Conservation (phyloP, 1,284 basidiomycete species). For the Cystobasidium sp. region DNA sequence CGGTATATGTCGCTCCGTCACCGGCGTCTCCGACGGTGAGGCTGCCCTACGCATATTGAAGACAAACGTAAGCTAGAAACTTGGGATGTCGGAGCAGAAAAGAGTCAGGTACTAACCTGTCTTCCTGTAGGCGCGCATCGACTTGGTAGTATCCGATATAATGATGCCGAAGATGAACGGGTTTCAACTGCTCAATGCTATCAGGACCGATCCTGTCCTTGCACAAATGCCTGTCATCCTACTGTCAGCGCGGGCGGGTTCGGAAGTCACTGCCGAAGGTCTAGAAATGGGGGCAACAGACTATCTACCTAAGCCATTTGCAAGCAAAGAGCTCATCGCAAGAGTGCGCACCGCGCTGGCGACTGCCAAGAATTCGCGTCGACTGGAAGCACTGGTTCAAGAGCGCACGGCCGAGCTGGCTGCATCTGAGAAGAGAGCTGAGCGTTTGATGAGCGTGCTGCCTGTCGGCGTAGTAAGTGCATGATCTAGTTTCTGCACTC, state of each 20-base stretch:
- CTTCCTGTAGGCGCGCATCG: slow-evolving; percentile 14
- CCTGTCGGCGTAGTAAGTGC: slow-evolving; percentile 33
- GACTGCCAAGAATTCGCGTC: slow-evolving; percentile 19
- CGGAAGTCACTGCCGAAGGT: slow-evolving; percentile 51
- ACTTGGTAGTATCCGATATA: slow-evolving; percentile 40
- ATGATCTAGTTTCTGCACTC: too few species aligned
- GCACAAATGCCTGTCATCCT: slow-evolving; percentile 51
- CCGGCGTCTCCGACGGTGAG: slow-evolving; percentile 11
- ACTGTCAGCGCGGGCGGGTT: slow-evolving; percentile 50
- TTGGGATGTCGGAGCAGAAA: not conserved
- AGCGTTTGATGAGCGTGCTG: slow-evolving; percentile 31
- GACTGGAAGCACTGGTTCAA: slow-evolving; percentile 27
- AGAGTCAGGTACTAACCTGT: not conserved
- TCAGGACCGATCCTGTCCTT: slow-evolving; percentile 46
- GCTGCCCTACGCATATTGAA: slow-evolving; percentile 26
- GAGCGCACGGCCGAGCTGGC: slow-evolving; percentile 30
- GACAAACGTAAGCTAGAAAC: slow-evolving; percentile 17
- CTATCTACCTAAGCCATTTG: slow-evolving; percentile 46
- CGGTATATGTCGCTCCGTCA: slow-evolving; percentile 24
- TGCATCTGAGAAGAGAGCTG: slow-evolving; percentile 30
- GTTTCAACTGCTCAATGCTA: slow-evolving; percentile 46
- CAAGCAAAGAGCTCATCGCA: slow-evolving; percentile 37
- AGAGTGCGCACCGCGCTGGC: slow-evolving; percentile 28
- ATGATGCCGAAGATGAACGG: slow-evolving; percentile 49
- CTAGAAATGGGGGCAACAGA: slow-evolving; percentile 52